Evolutionary conservation across 495 filamentous ascomycete species (phyloP), one percentile per base, ranked within the genome.

Genomic region (Cercophora scortea): DNA sequence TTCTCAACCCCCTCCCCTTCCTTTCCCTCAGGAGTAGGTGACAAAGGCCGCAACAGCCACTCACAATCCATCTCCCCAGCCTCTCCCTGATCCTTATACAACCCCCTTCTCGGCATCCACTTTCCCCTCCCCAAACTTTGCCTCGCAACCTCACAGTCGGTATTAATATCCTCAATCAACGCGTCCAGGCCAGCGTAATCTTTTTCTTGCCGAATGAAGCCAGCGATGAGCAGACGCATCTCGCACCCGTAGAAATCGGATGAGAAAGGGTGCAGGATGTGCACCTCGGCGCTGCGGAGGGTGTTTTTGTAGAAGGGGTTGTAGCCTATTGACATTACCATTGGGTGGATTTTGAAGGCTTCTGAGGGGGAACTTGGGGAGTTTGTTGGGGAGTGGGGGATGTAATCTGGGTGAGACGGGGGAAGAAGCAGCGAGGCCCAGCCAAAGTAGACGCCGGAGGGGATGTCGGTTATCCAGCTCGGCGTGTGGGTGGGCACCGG

Each of bases 291-390:
- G 39, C 80, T 85, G 16, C 88, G 78, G 39, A 85, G 80, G 18
- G 79, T 79, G 67, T 96, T 96, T 65, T 89, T 90, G 72, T 94
- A 96, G 68, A 89, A 94, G 0, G 90, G 90, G 62, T 96, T 96
- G 76, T 87, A 95, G n/a, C 92, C 90, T 47, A 98, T 92, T 38
- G 81, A 87, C 84, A 98, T 84, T 46, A 96, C 92, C 73, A 95
- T 94, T 0, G 88, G 88, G 66, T 85, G 88, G 16, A 96, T 9
- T 39, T 39, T 17, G 46, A 61, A 56, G 17, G 53, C 39, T 33
- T 50, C 53, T 59, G 53, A 52, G 53, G 16, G 49, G 16, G 16
- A 42, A 4, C 33, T 41, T 1, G 43, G n/a, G n/a, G n/a, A n/a
- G n/a, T n/a, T n/a, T n/a, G 25, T 25, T 25, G 25, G 2, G 25